Percentiles rank a stretch among this genome's conserved stretches.
phyloP scores from a whole-genome alignment of 169 alveolate species.

The Eimeria maxima region DNA sequence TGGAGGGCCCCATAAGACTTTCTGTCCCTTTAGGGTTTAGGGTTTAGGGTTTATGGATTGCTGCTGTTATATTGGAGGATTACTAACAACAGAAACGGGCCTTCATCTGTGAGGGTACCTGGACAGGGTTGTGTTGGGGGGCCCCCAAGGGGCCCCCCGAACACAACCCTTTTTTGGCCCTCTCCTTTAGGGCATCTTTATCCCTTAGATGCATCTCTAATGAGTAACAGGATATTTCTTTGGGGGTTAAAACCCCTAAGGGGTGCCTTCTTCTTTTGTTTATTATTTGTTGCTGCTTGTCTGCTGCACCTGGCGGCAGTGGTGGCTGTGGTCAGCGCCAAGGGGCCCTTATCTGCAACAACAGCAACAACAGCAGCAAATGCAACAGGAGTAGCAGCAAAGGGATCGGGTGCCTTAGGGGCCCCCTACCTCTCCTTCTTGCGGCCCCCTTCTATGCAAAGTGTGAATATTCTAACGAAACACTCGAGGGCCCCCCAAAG shows the following conservation, averaged over 20 bases:
- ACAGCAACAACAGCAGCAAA: conserved; percentile 4
- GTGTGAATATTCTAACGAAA: too few species aligned
- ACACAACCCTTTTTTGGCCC: background rate
- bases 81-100: background rate
- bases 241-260: background rate
- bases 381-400: background rate
- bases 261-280: background rate
- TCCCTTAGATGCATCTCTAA: background rate
- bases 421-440: background rate
- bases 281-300: background rate
- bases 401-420: background rate
- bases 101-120: background rate
- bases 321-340: background rate
- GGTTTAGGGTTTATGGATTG: background rate
- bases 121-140: too few species aligned
- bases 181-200: background rate
- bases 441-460: too few species aligned
- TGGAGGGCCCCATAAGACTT: too few species aligned
- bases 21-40: too few species aligned
- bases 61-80: background rate
- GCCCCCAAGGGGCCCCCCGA: background rate
- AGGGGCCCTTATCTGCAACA: background rate
- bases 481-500: background rate
- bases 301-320: background rate
- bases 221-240: background rate